Conservation (phyloP, 179 eudicot genomes). For the Gypsophila paniculata region DNA sequence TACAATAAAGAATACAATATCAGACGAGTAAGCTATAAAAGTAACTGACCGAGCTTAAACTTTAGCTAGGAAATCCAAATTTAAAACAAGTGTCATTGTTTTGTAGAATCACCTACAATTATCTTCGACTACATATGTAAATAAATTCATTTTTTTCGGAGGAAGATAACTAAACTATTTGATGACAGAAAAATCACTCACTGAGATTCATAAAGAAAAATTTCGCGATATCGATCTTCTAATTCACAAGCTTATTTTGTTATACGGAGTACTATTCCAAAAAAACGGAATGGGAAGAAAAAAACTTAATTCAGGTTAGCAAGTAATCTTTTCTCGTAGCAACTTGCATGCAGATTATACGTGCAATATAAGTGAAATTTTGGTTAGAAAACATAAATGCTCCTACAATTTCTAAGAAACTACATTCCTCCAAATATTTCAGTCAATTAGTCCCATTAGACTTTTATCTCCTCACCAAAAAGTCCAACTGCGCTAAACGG, state of each 20-base stretch:
- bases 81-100: background rate
- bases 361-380: too few species aligned
- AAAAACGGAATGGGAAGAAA: background rate
- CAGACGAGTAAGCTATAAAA: slow-evolving; percentile 4
- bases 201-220: background rate
- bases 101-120: background rate
- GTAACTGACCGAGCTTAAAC: background rate
- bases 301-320: too few species aligned
- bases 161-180: background rate
- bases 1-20: slow-evolving; percentile 18
- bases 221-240: background rate
- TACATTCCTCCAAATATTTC: too few species aligned
- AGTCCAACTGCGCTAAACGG: too few species aligned
- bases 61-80: background rate
- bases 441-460: background rate
- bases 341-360: too few species aligned
- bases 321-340: too few species aligned
- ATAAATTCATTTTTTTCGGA: background rate
- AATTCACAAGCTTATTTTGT: background rate
- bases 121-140: background rate
- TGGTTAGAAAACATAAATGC: too few species aligned
- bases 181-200: background rate
- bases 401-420: too few species aligned
- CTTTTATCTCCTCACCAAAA: too few species aligned
- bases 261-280: background rate